Base-by-base conservation (phyloP, 805 yeast genomes). In the Starmera quercuum region DNA sequence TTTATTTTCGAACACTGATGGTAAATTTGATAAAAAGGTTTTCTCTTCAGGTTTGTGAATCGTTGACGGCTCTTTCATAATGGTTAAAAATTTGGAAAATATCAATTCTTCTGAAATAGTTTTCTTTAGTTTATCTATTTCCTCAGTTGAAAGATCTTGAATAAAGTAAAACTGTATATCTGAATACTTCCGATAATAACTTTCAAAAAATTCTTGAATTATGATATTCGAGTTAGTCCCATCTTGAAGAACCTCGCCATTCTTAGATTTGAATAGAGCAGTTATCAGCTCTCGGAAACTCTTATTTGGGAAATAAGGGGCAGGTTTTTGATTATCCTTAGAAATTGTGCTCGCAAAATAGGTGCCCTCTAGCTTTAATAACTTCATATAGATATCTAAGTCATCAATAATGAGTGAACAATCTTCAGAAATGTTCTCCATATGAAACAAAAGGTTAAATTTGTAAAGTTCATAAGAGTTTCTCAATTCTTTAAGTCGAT, bases 91-190 rank as follows among this genome's bases (percentile, higher is more conserved):
- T 46, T 64, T 65, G 14, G 62, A 53, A 34, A 58, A 52, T 5
- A 54, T 17, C 1, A 14, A 13, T 36, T 23, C 14, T 23, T 35
- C 38, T 2, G 42, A 34, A 15, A 45, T 38, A 26, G 15, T 16
- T 10, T 7, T 12, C 15, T 16, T 26, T 7, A 33, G 34, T 23
- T 54, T 49, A 37, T 52, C 44, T 12, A 46, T 31, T 7, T 49
- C 40, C 6, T 58, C 47, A 18, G 43, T 36, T n/a, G 44, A 44
- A 16, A 76, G 53, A 44, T 71, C 77, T 25, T 66, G 61, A 49
- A 80, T 75, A 44, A 84, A 79, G 49, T 78, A 83, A 51, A 65
- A 85, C 45, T 87, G 84, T 37, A 90, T 58, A 53, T 90, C 98
- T 64, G 83, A 83, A 54, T 71, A 73, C 44, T 66, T 66, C 20